Base-by-base conservation (phyloP, 805 yeast species). In the Yarrowia phangngaensis region DNA sequence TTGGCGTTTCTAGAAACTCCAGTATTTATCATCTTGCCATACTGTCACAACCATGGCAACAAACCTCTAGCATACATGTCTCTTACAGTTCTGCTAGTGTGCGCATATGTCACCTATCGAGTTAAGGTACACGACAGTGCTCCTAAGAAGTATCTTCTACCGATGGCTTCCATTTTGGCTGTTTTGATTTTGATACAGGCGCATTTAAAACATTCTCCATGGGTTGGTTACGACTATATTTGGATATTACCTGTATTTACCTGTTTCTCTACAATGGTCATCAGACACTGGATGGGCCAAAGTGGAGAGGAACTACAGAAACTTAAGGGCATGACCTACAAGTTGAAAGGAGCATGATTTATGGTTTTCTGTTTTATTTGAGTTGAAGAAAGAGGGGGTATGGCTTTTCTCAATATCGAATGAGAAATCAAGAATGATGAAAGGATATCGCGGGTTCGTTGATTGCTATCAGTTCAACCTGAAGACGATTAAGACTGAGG, bases 1-100 rank as follows among this genome's bases (percentile, higher is more conserved):
- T 52, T 60, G 23, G 48, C 61, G 28, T 54, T 58, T n/a, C 29
- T 63, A 19, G 67, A 67, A 8, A 55, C 66, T 9, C 67, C 68
- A 7, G 36, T 59, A n/a, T 63, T 46, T 45, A 40, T 65, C 12
- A 14, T 58, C 7, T 51, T 58, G 14, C 57, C 58, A 0, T 59
- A 60, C 49, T 59, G 61, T 52, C 34, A 43, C 26, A 56, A 54
- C 36, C 55, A 45, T 15, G 34, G 35, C 22, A 41, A 29, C 35
- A 38, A 64, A 2, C 38, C 52, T 41, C 58, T 64, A 6, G 56
- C 67, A 14, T 38, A 63, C 22, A 48, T 60, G 45, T 50, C 65
- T 8, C 51, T 64, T 15, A 40, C 60, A 8, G 51, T 60, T 23
- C 50, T 59, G 8, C 41, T 51, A 11, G 40, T 55, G 12, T 53